These are phyloP conservation scores for Crucihimalaya himalaica DNA, from an alignment of 345 rosid genomes.

Conservation along the genomic window DNA sequence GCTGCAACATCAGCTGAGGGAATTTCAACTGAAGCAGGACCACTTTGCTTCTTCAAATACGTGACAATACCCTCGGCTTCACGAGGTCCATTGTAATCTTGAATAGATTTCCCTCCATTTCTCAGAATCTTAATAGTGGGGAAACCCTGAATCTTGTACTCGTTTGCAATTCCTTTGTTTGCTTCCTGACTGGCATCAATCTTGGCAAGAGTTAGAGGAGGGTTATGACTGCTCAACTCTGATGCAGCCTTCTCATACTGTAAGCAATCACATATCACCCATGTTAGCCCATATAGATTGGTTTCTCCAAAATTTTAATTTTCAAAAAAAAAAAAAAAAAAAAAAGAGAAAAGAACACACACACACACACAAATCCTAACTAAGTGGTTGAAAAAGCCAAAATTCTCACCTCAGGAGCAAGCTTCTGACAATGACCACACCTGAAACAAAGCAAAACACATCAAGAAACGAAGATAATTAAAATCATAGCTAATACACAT, in stretches of 20 bases:
- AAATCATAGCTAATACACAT: background rate
- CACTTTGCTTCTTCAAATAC: conserved; percentile 85
- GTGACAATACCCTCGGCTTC: conserved; percentile 85
- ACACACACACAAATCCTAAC: background rate
- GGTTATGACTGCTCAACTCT: conserved; percentile 61
- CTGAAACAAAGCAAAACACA: conserved; percentile 40
- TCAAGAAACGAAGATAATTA: background rate
- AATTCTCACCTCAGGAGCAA: conserved; percentile 83
- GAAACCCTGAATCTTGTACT: conserved; percentile 76
- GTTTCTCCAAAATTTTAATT: background rate
- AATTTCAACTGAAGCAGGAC: conserved; percentile 86
- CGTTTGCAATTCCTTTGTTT: conserved; percentile 60
- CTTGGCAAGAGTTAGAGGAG: conserved; percentile 75
- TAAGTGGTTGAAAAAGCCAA: background rate
- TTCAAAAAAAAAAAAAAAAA: background rate
- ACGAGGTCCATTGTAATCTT: conserved; percentile 96
- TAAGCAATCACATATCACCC: conserved; percentile 7
- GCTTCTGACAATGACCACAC: conserved; percentile 96
- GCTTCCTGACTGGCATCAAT: conserved; percentile 80
- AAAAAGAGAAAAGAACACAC: no score
- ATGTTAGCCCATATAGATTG: background rate
- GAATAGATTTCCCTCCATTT: conserved; percentile 73
- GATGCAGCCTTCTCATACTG: conserved; percentile 98
- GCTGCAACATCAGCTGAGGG: conserved; percentile 65
- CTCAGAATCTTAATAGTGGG: conserved; percentile 88